These are phyloP conservation scores for Rhodomyrtus psidioides DNA, from an alignment of 441 rosid genomes.

Conservation along the genomic window DNA sequence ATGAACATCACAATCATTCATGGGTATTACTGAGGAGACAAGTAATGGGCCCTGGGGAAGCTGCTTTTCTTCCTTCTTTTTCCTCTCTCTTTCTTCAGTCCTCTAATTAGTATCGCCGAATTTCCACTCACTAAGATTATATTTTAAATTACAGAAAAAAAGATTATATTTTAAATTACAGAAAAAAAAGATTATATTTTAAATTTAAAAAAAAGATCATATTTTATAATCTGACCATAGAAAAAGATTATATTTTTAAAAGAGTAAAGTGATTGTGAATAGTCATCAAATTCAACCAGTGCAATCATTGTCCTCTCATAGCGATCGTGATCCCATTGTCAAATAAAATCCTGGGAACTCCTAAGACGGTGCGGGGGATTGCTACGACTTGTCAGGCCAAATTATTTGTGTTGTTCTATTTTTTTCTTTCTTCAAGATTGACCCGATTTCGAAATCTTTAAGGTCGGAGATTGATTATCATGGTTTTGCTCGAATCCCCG, in stretches of 20 bases:
- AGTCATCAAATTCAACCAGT: constrained; percentile 29
- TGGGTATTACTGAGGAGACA: constrained; percentile 1
- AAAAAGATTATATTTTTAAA: background rate
- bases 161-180: too few species aligned
- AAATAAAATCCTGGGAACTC: background rate
- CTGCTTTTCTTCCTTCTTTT: background rate
- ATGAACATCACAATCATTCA: constrained; percentile 32
- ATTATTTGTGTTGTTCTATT: background rate
- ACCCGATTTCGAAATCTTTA: background rate
- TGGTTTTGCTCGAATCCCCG: background rate
- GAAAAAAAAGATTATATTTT: too few species aligned
- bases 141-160: background rate
- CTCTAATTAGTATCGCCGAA: constrained; percentile 1
- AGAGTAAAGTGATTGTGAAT: constrained; percentile 7
- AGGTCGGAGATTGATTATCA: background rate
- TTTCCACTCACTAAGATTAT: constrained; percentile 13
- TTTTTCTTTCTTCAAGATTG: background rate
- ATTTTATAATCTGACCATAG: too few species aligned
- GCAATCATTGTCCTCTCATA: constrained; percentile 21
- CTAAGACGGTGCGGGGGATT: constrained; percentile 1
- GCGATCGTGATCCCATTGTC: constrained; percentile 3
- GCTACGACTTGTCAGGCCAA: background rate
- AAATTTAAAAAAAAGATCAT: too few species aligned
- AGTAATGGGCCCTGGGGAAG: constrained; percentile 1
- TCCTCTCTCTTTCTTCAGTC: background rate